phyloP scores from a whole-genome alignment of 208 protist genomes.

The Leishmania arabica region DNA sequence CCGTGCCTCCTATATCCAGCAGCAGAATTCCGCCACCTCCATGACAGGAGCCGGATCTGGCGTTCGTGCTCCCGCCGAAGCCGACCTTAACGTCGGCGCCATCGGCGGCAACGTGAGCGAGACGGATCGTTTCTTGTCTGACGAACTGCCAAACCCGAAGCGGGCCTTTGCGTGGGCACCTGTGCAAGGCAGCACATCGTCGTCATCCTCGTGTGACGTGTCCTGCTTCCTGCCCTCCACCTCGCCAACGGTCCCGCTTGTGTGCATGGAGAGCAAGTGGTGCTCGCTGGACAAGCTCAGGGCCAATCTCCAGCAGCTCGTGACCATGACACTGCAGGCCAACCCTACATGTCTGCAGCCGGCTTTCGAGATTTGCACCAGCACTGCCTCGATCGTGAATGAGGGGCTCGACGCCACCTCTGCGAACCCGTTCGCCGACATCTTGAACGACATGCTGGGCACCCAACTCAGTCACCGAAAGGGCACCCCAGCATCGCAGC shows the following conservation, averaged over 20 bases:
- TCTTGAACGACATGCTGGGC: slow-evolving; percentile 36
- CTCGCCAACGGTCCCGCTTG: not conserved
- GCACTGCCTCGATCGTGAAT: slow-evolving; percentile 11
- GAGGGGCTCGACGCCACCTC: slow-evolving; percentile 3
- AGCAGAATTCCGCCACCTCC: not conserved
- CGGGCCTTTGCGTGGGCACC: slow-evolving; percentile 45
- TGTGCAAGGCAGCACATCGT: slow-evolving; percentile 16
- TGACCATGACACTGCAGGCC: slow-evolving; percentile 33
- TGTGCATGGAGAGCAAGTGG: slow-evolving; percentile 30
- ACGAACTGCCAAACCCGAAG: slow-evolving; percentile 42
- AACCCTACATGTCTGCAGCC: slow-evolving; percentile 49
- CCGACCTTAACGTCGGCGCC: not conserved
- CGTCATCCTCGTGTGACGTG: slow-evolving; percentile 8
- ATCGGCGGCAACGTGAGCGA: not conserved
- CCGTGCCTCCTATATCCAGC: slow-evolving; percentile 18
- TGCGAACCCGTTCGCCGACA: slow-evolving; percentile 36
- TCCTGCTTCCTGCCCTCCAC: slow-evolving; percentile 11
- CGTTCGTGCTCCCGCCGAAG: not conserved
- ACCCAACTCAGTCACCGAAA: slow-evolving; percentile 24
- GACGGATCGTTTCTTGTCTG: slow-evolving; percentile 31
- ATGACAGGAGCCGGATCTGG: not conserved
- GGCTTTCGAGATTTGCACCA: slow-evolving; percentile 31
- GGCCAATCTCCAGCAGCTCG: slow-evolving; percentile 23
- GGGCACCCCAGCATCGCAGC: slow-evolving; percentile 9
- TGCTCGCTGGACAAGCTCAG: slow-evolving; percentile 16